These are phyloP conservation scores for Hemisphaericaspora xylofermentans DNA, from an alignment of 1,139 yeast species.

Conservation along the genomic window DNA sequence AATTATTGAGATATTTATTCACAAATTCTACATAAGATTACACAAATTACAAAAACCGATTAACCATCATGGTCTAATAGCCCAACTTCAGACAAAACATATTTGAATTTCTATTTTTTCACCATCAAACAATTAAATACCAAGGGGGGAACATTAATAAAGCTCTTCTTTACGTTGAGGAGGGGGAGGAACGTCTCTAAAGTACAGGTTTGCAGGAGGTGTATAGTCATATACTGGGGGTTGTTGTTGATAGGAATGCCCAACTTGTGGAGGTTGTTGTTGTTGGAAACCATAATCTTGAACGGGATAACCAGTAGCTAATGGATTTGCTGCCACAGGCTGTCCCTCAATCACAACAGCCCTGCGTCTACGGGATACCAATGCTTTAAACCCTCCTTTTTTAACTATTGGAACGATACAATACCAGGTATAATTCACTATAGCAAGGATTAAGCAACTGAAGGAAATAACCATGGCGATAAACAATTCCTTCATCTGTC, in stretches of 20 bases:
- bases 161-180: background rate
- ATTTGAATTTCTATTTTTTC: too few species aligned
- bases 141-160: too few species aligned
- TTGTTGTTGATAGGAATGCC: background rate
- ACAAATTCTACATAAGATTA: too few species aligned
- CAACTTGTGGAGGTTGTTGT: background rate
- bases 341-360: background rate
- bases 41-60: too few species aligned
- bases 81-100: too few species aligned
- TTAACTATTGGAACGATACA: background rate
- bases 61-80: too few species aligned
- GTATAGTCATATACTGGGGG: too few species aligned
- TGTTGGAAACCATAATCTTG: background rate
- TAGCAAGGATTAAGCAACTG: background rate
- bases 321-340: background rate
- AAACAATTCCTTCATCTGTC: background rate
- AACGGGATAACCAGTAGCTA: background rate
- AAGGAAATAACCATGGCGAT: background rate
- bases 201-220: background rate
- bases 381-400: background rate
- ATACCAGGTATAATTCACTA: background rate
- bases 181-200: background rate
- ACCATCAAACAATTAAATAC: too few species aligned
- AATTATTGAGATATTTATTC: too few species aligned
- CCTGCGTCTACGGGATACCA: background rate